These are phyloP conservation scores for Zelonia costaricensis DNA, from an alignment of 208 protist species.

Conservation along the genomic window DNA sequence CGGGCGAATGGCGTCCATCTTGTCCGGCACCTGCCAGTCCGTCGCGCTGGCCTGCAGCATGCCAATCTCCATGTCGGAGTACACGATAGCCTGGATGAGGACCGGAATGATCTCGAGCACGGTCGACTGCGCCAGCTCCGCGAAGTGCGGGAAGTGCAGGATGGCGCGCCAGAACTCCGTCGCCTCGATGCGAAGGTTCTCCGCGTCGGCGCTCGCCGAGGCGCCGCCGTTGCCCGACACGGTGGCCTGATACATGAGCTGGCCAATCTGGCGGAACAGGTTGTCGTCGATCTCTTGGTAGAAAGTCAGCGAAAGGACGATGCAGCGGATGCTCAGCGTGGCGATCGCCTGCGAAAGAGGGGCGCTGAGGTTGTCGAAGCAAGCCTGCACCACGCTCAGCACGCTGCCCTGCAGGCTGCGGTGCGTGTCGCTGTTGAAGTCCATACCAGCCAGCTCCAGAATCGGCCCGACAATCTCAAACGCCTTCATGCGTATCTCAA, in stretches of 20 bases:
- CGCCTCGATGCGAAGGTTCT: conserved; percentile 81
- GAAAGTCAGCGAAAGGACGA: conserved; percentile 69
- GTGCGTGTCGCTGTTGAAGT: conserved; percentile 62
- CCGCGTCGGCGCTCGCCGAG: conserved; percentile 30
- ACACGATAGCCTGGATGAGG: conserved; percentile 90
- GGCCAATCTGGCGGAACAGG: conserved; percentile 52
- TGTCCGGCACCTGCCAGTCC: conserved; percentile 83
- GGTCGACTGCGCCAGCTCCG: conserved; percentile 44
- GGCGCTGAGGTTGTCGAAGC: conserved; percentile 62
- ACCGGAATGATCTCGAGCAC: conserved; percentile 68
- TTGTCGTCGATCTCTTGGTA: conserved; percentile 56
- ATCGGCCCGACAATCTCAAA: conserved; percentile 56
- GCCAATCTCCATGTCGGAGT: conserved; percentile 90
- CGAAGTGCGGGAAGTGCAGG: conserved; percentile 76
- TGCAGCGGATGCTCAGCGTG: conserved; percentile 58
- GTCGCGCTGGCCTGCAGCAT: conserved; percentile 76
- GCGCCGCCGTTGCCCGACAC: conserved; percentile 28
- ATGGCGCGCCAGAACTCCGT: conserved; percentile 82
- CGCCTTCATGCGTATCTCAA: conserved; percentile 59
- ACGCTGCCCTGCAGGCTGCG: conserved; percentile 47
- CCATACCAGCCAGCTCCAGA: conserved; percentile 67
- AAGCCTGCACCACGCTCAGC: conserved; percentile 51
- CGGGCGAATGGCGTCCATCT: conserved; percentile 83
- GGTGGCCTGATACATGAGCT: conserved; percentile 60
- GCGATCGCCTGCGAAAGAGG: conserved; percentile 50